A percentile compares a stretch with the other conserved stretches of the same genome.
Evolutionary conservation across 768 basidiomycete genomes (phyloP).

Genomic region (Phylloporus rhodoxanthus): DNA sequence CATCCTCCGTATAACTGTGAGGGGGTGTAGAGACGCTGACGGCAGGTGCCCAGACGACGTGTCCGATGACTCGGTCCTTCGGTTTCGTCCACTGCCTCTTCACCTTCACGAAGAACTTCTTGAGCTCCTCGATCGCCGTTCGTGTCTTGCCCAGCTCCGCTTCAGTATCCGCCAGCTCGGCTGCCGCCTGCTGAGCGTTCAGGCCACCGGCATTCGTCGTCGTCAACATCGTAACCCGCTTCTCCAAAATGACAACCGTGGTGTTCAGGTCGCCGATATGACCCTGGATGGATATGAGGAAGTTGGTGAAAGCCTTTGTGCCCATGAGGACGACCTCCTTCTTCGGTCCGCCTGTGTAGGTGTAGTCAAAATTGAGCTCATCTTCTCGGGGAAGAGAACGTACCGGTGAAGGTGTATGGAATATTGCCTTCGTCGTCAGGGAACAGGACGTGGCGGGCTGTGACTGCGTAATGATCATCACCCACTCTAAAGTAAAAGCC

Average conservation of each 20-base stretch:
- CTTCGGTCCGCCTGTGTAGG: conserved; percentile 26
- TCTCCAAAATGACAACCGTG: neutral
- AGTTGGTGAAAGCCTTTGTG: conserved; percentile 24
- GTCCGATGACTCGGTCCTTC: neutral
- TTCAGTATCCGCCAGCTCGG: neutral
- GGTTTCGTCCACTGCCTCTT: neutral
- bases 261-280: neutral
- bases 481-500: conserved; percentile 32
- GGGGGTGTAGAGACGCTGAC: conserved; percentile 12
- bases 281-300: conserved; percentile 29
- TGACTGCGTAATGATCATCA: neutral
- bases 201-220: neutral
- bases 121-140: neutral
- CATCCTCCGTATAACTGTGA: conserved; percentile 32
- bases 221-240: neutral
- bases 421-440: neutral
- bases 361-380: conserved; percentile 2
- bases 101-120: neutral
- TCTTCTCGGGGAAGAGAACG: no score
- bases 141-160: neutral
- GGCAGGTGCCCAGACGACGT: neutral
- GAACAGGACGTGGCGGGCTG: neutral
- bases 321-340: conserved; percentile 36
- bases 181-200: neutral
- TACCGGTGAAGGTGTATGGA: conserved; percentile 18